Percentiles rank a stretch among this genome's conserved stretches.
These are phyloP conservation scores for Neopestalotiopsis sp. DNA, from an alignment of 2,329 filamentous ascomycete genomes.

Conservation along the genomic window DNA sequence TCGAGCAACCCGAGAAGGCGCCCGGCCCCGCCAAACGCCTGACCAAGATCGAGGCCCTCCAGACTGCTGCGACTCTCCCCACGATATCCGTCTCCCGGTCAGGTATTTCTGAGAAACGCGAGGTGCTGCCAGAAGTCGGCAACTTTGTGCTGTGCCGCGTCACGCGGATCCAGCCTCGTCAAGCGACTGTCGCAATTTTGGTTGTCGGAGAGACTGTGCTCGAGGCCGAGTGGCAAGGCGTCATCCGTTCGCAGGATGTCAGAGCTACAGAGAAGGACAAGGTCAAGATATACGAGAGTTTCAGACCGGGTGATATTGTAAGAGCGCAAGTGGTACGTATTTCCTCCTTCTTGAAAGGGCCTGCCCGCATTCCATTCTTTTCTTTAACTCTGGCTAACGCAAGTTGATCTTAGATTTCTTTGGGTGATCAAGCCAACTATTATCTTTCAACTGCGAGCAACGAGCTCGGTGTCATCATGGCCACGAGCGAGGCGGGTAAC, in stretches of 20 bases:
- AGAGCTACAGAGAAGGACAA: conserved; percentile 95
- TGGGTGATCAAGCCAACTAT: conserved; percentile 94
- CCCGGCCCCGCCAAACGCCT: conserved; percentile 62
- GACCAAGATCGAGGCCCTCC: conserved; percentile 58
- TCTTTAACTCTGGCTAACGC: not conserved
- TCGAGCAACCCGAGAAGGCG: conserved; percentile 52
- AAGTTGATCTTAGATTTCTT: conserved; percentile 66
- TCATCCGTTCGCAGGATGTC: conserved; percentile 89
- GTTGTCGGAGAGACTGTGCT: conserved; percentile 76
- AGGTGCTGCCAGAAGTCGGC: conserved; percentile 81
- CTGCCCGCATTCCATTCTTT: not conserved
- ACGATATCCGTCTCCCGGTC: conserved; percentile 61
- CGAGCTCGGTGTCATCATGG: conserved; percentile 92
- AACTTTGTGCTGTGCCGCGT: conserved; percentile 84
- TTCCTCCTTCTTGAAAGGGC: not conserved
- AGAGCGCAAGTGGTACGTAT: conserved; percentile 76
- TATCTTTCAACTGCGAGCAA: conserved; percentile 93
- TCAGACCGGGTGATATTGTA: conserved; percentile 91
- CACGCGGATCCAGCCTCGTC: conserved; percentile 81
- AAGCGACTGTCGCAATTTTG: conserved; percentile 85
- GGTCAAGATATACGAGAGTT: conserved; percentile 88
- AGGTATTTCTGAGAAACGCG: conserved; percentile 55
- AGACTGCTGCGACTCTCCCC: conserved; percentile 47
- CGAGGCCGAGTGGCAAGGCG: conserved; percentile 81
- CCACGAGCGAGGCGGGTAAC: conserved; percentile 84